phyloP scores from a whole-genome alignment of 1,284 basidiomycete species.

The Prillingera fragicola region DNA sequence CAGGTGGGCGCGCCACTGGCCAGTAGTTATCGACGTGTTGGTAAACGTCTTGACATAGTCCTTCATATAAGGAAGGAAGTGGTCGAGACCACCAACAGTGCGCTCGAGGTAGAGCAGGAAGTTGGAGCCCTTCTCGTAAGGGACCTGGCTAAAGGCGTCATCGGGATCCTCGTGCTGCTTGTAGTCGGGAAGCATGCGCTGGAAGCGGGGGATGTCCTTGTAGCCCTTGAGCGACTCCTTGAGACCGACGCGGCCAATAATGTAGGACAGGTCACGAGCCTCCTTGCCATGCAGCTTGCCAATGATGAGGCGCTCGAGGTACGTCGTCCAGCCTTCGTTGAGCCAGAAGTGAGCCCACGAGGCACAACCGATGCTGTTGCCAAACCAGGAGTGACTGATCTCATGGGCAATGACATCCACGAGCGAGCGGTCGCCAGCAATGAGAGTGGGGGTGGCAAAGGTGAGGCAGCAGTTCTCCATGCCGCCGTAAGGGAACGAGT shows the following conservation, averaged over 20 bases:
- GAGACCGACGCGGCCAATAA: constrained; percentile 57
- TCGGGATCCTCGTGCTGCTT: constrained; percentile 58
- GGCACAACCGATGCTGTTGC: constrained; percentile 61
- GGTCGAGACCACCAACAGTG: constrained; percentile 77
- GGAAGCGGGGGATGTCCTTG: constrained; percentile 58
- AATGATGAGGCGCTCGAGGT: constrained; percentile 74
- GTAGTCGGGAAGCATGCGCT: constrained; percentile 79
- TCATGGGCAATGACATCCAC: constrained; percentile 76
- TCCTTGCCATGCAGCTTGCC: constrained; percentile 68
- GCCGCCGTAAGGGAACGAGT: constrained; percentile 85
- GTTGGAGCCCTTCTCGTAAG: constrained; percentile 72
- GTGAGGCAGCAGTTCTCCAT: constrained; percentile 62
- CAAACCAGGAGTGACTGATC: constrained; percentile 65
- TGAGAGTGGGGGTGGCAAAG: constrained; percentile 78
- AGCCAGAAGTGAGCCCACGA: constrained; percentile 73
- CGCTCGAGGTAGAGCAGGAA: constrained; percentile 66
- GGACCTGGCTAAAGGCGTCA: constrained; percentile 64
- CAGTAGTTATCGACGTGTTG: constrained; percentile 76
- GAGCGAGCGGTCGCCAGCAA: constrained; percentile 75
- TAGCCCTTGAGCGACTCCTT: constrained; percentile 61
- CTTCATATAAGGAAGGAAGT: constrained; percentile 75
- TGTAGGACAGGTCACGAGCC: constrained; percentile 62
- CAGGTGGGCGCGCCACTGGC: constrained; percentile 81
- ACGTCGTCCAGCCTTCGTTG: constrained; percentile 90
- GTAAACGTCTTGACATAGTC: constrained; percentile 49